These are phyloP conservation scores for Lenzites betulinus DNA, from an alignment of 768 basidiomycete genomes.

Conservation along the genomic window DNA sequence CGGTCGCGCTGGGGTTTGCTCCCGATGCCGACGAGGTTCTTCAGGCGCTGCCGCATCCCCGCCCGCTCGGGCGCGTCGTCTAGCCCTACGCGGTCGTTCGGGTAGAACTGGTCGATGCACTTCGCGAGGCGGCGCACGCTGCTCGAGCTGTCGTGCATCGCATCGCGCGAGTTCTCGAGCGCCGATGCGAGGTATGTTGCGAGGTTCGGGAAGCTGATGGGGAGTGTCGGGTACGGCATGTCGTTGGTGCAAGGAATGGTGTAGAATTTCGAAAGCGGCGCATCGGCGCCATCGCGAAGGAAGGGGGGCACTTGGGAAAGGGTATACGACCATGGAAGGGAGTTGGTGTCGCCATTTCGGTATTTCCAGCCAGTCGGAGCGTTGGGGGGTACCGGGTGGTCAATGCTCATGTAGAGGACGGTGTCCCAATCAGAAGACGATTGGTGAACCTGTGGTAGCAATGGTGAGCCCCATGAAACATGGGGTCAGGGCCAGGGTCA, in stretches of 20 bases:
- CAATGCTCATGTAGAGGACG: conserved; percentile 76
- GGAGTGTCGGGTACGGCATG: conserved; percentile 69
- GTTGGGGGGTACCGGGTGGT: conserved; percentile 58
- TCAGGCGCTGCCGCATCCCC: conserved; percentile 56
- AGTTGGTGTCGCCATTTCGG: conserved; percentile 58
- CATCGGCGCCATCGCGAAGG: conserved; percentile 65
- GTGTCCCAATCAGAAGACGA: conserved; percentile 67
- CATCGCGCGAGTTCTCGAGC: conserved; percentile 66
- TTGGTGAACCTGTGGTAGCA: conserved; percentile 52
- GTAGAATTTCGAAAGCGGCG: conserved; percentile 65
- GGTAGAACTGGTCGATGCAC: conserved; percentile 69
- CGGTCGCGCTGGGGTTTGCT: conserved; percentile 50
- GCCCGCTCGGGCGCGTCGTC: conserved; percentile 41
- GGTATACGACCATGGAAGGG: conserved; percentile 73
- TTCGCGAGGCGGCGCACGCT: conserved; percentile 70
- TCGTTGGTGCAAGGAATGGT: conserved; percentile 62
- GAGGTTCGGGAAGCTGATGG: conserved; percentile 74
- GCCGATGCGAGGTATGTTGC: conserved; percentile 75
- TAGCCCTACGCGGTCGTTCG: conserved; percentile 38
- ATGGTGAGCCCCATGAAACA: not conserved
- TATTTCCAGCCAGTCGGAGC: conserved; percentile 49
- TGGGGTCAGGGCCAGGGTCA: not conserved
- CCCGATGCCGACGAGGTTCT: conserved; percentile 59
- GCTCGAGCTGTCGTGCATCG: conserved; percentile 58
- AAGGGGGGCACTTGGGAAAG: conserved; percentile 60